A percentile compares a stretch with the other conserved stretches of the same genome.
These are phyloP conservation scores for Heritiera fomes DNA, from an alignment of 345 rosid species.

Conservation along the genomic window DNA sequence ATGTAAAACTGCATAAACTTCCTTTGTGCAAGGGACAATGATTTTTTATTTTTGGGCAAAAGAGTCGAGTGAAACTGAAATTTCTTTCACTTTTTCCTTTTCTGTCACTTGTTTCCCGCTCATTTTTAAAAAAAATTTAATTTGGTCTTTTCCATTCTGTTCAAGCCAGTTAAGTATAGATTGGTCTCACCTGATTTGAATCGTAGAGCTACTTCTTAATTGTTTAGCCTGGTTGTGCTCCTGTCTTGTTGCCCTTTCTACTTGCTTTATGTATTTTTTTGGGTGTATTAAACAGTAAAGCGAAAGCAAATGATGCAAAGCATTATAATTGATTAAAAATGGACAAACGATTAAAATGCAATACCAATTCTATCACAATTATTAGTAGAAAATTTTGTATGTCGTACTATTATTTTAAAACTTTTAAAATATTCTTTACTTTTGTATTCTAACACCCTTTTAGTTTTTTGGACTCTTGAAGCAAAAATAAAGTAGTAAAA, in stretches of 20 bases:
- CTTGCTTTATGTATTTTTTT: background rate
- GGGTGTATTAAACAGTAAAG: background rate
- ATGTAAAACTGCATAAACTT: background rate
- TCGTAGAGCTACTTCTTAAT: background rate
- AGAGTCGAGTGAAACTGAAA: background rate
- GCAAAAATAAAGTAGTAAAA: background rate
- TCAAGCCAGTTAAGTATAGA: background rate
- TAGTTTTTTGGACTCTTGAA: background rate
- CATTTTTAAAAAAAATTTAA: background rate
- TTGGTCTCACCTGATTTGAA: background rate
- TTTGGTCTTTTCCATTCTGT: slow-evolving; percentile 4
- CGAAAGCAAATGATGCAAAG: background rate
- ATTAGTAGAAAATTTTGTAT: background rate
- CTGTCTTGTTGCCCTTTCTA: background rate
- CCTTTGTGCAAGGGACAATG: background rate
- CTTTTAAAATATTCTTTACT: background rate
- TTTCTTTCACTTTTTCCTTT: background rate
- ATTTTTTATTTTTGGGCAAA: background rate
- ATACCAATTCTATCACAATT: background rate
- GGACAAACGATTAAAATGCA: background rate
- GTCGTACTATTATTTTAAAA: background rate
- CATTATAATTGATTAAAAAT: slow-evolving; percentile 1
- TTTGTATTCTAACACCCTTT: background rate
- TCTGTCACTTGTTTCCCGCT: background rate
- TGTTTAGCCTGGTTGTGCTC: background rate